Base-by-base conservation (phyloP, 1,284 basidiomycete genomes). In the Xerocomus minutiporus region DNA sequence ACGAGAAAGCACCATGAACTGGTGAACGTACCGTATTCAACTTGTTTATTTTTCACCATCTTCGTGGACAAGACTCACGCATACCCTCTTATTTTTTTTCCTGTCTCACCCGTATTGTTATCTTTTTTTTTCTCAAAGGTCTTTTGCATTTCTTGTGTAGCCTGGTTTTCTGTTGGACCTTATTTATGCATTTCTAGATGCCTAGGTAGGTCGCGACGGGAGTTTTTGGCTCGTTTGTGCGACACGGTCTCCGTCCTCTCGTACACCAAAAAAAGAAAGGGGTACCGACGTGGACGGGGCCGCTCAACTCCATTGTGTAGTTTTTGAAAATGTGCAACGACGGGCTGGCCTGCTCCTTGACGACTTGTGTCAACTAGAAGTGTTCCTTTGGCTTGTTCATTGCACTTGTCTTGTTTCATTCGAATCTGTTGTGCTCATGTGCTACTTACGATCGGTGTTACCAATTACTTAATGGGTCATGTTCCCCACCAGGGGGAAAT, bases 1-100 rank as follows among this genome's bases (percentile, higher is more conserved):
- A 69, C 73, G 76, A 60, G 82, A 86, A 70, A 88, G 80, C 66
- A 88, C 79, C 59, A 80, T 88, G 78, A 86, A 86, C 64, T 88
- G 83, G 84, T 87, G 71, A 66, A 51, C 8, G 36, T 6, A 8
- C 28, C 3, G 17, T 46, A 28, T 34, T 41, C 43, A 29, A 44
- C 31, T 23, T 25, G 23, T n/a, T 45, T 20, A 39, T 35, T 12
- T 20, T 26, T 44, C 4, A 11, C 31, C 31, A n/a, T 45, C 38
- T 15, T 34, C 13, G 38, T 36, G 59, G 54, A 64, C 58, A 17
- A 20, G 3, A 35, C 32, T 50, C 49, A 35, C 26, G 25, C 46
- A 63, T 61, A 66, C 59, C 62, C 61, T 17, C 41, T 41, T 29
- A 2, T 25, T 25, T 29, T 9, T 28, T 23, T 25, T 40, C 45